phyloP scores from a whole-genome alignment of 768 basidiomycete species.

The Suillus subalutaceus region DNA sequence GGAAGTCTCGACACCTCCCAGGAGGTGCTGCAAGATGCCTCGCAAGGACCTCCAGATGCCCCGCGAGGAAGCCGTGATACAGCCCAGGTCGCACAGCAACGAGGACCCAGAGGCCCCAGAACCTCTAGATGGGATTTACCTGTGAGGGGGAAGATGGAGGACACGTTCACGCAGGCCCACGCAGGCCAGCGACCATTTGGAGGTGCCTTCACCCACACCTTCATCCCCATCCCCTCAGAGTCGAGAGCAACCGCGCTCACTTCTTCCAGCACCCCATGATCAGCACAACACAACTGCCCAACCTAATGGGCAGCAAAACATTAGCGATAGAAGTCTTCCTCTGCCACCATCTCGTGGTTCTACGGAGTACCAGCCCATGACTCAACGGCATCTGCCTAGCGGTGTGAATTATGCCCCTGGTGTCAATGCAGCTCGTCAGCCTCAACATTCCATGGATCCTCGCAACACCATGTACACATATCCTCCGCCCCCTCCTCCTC shows the following conservation, averaged over 20 bases:
- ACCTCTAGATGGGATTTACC: not conserved
- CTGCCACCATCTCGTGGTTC: not conserved
- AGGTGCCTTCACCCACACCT: not conserved
- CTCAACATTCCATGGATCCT: not conserved
- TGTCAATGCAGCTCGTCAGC: not conserved
- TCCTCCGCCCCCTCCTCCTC: not conserved
- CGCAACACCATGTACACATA: not conserved
- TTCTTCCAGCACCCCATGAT: not conserved
- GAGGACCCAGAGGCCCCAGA: not conserved
- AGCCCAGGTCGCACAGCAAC: not conserved
- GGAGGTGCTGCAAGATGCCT: conserved; percentile 1
- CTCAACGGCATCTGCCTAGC: not conserved
- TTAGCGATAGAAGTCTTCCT: not conserved
- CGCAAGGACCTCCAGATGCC: too few species aligned
- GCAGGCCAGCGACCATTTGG: not conserved
- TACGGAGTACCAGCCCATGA: not conserved
- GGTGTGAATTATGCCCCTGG: not conserved
- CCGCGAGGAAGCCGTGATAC: not conserved
- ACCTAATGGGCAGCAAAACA: not conserved
- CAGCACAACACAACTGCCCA: not conserved
- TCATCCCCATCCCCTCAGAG: conserved; percentile 3
- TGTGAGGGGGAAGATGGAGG: not conserved
- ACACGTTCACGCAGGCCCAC: not conserved
- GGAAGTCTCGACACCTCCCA: not conserved
- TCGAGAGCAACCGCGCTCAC: not conserved